phyloP scores from a whole-genome alignment of 768 basidiomycete species.

The Kwoniella sp. region DNA sequence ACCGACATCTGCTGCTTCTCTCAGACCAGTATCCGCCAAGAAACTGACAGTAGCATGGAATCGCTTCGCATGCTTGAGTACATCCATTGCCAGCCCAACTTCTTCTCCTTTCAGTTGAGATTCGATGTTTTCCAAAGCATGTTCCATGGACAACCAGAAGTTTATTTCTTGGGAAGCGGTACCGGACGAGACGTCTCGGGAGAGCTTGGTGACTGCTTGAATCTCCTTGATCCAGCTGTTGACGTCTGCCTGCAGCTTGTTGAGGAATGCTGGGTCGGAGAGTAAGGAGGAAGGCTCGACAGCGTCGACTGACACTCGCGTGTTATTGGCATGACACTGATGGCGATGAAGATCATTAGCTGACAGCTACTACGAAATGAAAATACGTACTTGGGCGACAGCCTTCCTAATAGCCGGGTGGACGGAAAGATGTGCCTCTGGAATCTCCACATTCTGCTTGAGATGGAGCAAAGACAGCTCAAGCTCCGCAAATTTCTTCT shows the following conservation, averaged over 20 bases:
- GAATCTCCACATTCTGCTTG: slow-evolving; percentile 98
- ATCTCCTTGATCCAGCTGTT: slow-evolving; percentile 99
- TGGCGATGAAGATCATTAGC: background rate
- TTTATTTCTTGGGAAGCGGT: slow-evolving; percentile 99
- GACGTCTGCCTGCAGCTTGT: slow-evolving; percentile 87
- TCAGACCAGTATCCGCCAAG: slow-evolving; percentile 94
- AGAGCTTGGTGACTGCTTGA: slow-evolving; percentile 93
- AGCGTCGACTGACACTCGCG: slow-evolving; percentile 69
- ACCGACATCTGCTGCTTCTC: slow-evolving; percentile 88
- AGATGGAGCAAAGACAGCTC: slow-evolving; percentile 90
- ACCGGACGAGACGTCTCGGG: slow-evolving; percentile 85
- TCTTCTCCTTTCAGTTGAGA: slow-evolving; percentile 87
- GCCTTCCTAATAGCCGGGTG: slow-evolving; percentile 86
- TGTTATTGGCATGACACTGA: slow-evolving; percentile 56
- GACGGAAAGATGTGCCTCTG: slow-evolving; percentile 88
- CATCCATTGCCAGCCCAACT: slow-evolving; percentile 70
- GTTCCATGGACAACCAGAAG: slow-evolving; percentile 94
- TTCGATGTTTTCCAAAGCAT: slow-evolving; percentile 90
- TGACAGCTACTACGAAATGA: background rate
- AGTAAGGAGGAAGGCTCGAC: slow-evolving; percentile 73
- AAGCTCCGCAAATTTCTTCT: slow-evolving; percentile 98
- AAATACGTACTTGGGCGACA: slow-evolving; percentile 63
- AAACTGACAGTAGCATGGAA: slow-evolving; percentile 98
- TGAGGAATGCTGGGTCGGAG: slow-evolving; percentile 87
- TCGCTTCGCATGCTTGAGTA: slow-evolving; percentile 90